These are phyloP conservation scores for Rhizopus stolonifer DNA, from an alignment of 371 early-diverging fungal genomes.

Conservation along the genomic window DNA sequence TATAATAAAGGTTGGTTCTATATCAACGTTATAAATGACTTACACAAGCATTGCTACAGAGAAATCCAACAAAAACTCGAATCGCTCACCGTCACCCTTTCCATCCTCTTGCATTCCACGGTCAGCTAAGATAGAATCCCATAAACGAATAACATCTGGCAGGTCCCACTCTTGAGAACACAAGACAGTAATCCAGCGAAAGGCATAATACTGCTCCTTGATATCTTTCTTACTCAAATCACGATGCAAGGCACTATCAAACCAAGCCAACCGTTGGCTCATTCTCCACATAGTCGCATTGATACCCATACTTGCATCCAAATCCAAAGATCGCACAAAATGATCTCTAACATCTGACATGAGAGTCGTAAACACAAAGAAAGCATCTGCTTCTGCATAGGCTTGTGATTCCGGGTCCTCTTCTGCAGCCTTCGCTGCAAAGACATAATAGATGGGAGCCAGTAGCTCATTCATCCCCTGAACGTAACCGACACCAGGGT, in stretches of 20 bases:
- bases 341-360: slow-evolving; percentile 79
- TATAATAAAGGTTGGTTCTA: slow-evolving; percentile 10
- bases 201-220: slow-evolving; percentile 78
- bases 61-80: slow-evolving; percentile 78
- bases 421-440: slow-evolving; percentile 44
- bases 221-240: slow-evolving; percentile 69
- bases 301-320: slow-evolving; percentile 64
- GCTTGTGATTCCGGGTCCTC: slow-evolving; percentile 62
- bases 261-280: slow-evolving; percentile 53
- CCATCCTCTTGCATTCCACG: slow-evolving; percentile 28
- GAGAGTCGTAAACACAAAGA: slow-evolving; percentile 73
- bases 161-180: slow-evolving; percentile 83
- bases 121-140: slow-evolving; percentile 84
- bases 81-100: slow-evolving; percentile 29
- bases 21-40: slow-evolving; percentile 25
- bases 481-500: slow-evolving; percentile 85
- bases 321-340: slow-evolving; percentile 71
- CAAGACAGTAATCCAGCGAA: slow-evolving; percentile 85
- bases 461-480: slow-evolving; percentile 92
- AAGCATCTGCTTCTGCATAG: slow-evolving; percentile 86
- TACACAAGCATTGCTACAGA: slow-evolving; percentile 77
- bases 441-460: slow-evolving; percentile 82
- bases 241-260: slow-evolving; percentile 64
- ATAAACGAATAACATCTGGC: slow-evolving; percentile 80
- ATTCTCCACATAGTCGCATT: slow-evolving; percentile 63